Percentiles rank a stretch among this genome's conserved stretches.
Evolutionary conservation across 176 grass and related monocot genomes (phyloP).

Genomic region (Poa pratensis): DNA sequence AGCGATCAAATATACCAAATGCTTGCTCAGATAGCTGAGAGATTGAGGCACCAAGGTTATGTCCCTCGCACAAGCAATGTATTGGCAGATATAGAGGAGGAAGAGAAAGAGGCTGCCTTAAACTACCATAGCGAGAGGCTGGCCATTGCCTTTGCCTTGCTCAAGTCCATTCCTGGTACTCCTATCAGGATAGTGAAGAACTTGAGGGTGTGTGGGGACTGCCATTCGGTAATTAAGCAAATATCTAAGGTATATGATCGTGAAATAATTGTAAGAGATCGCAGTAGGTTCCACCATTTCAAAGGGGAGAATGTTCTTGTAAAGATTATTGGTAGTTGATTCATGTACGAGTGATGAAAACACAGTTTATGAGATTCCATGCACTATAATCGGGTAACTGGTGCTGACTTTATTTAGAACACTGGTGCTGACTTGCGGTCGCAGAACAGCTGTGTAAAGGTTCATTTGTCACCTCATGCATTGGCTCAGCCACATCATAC

Average conservation of each 20-base stretch:
- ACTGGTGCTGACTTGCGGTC: not conserved
- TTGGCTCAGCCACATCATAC: not conserved
- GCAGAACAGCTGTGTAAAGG: not conserved
- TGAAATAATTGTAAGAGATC: conserved; percentile 76
- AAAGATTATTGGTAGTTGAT: conserved; percentile 83
- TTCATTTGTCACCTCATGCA: not conserved
- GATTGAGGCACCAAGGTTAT: conserved; percentile 65
- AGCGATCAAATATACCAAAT: conserved; percentile 67
- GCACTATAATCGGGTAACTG: not conserved
- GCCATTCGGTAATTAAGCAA: conserved; percentile 71
- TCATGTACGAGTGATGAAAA: not conserved
- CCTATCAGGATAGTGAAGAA: conserved; percentile 88
- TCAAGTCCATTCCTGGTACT: conserved; percentile 61
- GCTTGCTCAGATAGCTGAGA: conserved; percentile 72
- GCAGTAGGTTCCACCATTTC: conserved; percentile 84
- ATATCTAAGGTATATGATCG: conserved; percentile 70
- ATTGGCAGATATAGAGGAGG: conserved; percentile 87
- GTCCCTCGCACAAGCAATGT: conserved; percentile 62
- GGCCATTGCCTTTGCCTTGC: conserved; percentile 85
- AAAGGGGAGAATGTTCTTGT: conserved; percentile 75
- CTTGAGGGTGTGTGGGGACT: conserved; percentile 83
- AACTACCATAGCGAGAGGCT: conserved; percentile 87
- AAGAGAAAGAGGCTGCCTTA: conserved; percentile 79
- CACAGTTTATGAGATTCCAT: not conserved
- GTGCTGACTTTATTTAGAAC: not conserved